phyloP scores from a whole-genome alignment of 1,284 basidiomycete species.

The Moniliella sp. region DNA sequence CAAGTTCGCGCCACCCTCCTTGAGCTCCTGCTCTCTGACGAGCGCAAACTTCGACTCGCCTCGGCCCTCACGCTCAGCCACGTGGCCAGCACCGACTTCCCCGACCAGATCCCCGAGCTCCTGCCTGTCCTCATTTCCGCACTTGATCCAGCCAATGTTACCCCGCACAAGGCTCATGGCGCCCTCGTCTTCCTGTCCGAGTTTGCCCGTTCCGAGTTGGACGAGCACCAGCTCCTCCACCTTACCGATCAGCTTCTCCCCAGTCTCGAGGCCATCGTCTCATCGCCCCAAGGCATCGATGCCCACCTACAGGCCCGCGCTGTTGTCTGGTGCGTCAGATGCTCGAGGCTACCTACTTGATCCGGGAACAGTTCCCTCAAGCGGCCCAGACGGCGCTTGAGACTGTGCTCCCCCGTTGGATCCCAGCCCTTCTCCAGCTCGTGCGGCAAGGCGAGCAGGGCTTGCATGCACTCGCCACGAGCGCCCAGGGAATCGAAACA shows the following conservation, averaged over 20 bases:
- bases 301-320: slow-evolving; percentile 45
- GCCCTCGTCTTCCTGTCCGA: slow-evolving; percentile 24
- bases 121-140: slow-evolving; percentile 12
- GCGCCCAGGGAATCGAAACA: slow-evolving; percentile 19
- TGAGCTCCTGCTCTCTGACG: slow-evolving; percentile 9
- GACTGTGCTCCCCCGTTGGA: slow-evolving; percentile 64
- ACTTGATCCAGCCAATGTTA: too few species aligned
- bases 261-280: slow-evolving; percentile 15
- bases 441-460: slow-evolving; percentile 1
- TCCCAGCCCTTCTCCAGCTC: slow-evolving; percentile 13
- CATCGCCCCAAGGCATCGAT: slow-evolving; percentile 4
- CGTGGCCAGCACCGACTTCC: slow-evolving; percentile 24
- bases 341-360: slow-evolving; percentile 69
- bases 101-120: slow-evolving; percentile 24
- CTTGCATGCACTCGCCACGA: slow-evolving; percentile 13
- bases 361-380: slow-evolving; percentile 70
- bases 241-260: slow-evolving; percentile 22
- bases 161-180: slow-evolving; percentile 14
- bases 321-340: slow-evolving; percentile 71
- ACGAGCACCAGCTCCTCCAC: slow-evolving; percentile 24
- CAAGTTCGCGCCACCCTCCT: slow-evolving; percentile 14
- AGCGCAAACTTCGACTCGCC: slow-evolving; percentile 16
- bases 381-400: slow-evolving; percentile 61
- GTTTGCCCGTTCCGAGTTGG: slow-evolving; percentile 24
- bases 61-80: slow-evolving; percentile 17